These are phyloP conservation scores for Rhododendron simsii DNA, from an alignment of 148 eudicot species.

Conservation along the genomic window DNA sequence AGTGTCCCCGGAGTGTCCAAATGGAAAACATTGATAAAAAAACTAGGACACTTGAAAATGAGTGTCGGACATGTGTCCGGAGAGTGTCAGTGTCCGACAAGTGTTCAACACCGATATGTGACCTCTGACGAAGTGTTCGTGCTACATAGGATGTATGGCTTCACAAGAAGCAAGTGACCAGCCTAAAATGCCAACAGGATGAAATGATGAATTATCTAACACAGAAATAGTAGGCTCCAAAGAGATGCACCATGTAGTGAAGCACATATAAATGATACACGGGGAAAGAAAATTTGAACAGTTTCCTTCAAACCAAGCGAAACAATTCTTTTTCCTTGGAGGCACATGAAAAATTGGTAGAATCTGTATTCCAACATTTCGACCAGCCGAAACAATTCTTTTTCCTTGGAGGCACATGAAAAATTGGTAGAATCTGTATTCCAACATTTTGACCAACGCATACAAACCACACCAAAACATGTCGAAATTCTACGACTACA, in stretches of 20 bases:
- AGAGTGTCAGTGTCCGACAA: too few relatives aligned
- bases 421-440: neutral
- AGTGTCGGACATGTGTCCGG: too few relatives aligned
- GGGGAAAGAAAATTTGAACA: neutral
- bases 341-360: neutral
- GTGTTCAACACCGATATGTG: too few relatives aligned
- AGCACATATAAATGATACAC: neutral
- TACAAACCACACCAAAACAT: too few relatives aligned
- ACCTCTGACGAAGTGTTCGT: too few relatives aligned
- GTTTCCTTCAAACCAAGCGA: neutral
- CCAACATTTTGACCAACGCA: too few relatives aligned
- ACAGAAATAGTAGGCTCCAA: neutral
- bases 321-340: neutral
- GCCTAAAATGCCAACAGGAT: slow-evolving; percentile 46
- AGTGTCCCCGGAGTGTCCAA: too few relatives aligned
- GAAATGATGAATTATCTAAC: neutral
- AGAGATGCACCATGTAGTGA: neutral
- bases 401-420: neutral
- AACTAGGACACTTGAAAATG: too few relatives aligned
- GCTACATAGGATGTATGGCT: slow-evolving; percentile 66
- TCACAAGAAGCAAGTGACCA: slow-evolving; percentile 87
- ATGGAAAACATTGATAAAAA: too few relatives aligned
- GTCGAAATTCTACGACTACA: too few relatives aligned
- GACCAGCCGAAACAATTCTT: neutral
- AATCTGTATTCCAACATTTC: too few relatives aligned